Evolutionary conservation across 2,329 filamentous ascomycete species (phyloP), one percentile per base, ranked within the genome.

Genomic region (Cadophora gregata): DNA sequence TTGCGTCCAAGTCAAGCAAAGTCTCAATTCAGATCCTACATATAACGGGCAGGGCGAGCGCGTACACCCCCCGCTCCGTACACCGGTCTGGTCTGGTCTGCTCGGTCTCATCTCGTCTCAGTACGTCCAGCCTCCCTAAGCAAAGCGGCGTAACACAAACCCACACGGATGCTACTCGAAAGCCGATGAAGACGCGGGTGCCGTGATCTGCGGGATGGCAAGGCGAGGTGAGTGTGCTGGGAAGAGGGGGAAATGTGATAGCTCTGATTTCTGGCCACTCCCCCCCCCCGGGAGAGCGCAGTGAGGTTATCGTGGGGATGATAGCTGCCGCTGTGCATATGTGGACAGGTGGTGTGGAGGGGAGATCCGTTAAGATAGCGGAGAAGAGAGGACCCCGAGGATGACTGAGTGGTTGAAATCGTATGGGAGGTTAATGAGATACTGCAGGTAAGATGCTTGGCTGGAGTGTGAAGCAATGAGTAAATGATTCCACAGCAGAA

Each of bases 161-260:
- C 42, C 42, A 47, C 42, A 21, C 19, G 42, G 42, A 21, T 8
- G 19, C 42, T n/a, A 21, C 38, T 42, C 6, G 42, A 47, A 47
- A 21, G 42, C 42, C 19, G 47, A 50, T 50, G 21, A 12, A 25
- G 47, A 50, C 21, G 47, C 47, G 47, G 21, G 27, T 14, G 9
- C 14, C 21, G 47, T 50, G 47, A 50, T 50, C 47, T 50, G 16
- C 21, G 47, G 47, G 47, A 50, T 50, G 21, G 47, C 21, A 50
- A 7, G 48, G 25, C 12, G 24, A 29, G 48, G 10, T 51, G 14
- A 19, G 38, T 16, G 38, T 42, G 38, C 38, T 42, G 38, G 19
- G 19, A 25, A 51, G 48, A 51, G 48, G 48, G 48, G 48, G 2
- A 51, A 51, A 51, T 51, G 48, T 51, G 48, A 51, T 51, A 51